Evolutionary conservation across 768 basidiomycete species (phyloP), one percentile per base, ranked within the genome.

Genomic region (Pisolithus tinctorius): DNA sequence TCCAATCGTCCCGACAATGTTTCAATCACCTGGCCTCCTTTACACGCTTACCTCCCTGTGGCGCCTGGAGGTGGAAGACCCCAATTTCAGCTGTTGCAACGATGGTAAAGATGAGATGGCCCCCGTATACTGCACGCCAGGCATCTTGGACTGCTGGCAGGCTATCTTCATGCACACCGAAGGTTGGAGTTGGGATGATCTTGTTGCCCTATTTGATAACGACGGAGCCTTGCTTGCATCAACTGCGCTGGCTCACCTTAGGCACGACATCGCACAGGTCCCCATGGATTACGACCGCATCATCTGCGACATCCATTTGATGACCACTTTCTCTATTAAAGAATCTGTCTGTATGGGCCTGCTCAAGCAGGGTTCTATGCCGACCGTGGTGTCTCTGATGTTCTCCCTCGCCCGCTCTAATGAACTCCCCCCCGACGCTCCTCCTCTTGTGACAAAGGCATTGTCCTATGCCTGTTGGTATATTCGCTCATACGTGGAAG

Each of bases 381-480:
- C 43, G 2, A 36, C 55, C 27, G 14, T 66, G 2, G 42, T 62
- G 16, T 43, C 30, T 31, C 51, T 64, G 45, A 34, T 68, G 23
- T 23, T n/a, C 9, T 46, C 45, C 13, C 23, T 66, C 54, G 55
- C 57, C 25, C 45, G 26, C 37, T 50, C 27, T 31, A 20, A 20
- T 20, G 53, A 53, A 37, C 26, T 54, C 16, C 42, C 31, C 16
- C 38, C 42, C 23, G 10, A 55, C 13, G 49, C 40, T 7, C 58
- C 16, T 16, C 0, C 39, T 13, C 40, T 61, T 45, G 42, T 62
- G 25, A 62, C 66, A 25, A 66, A 60, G 38, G 56, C 51, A 30
- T 50, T 66, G 43, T 68, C 66, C 4, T 63, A 60, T 31, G 61
- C 56, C 11, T 66, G 63, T 23, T 66, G 66, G 64, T 61, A 63